Conservation (phyloP, 495 filamentous ascomycete species). For the Hypoxylon fuscum region DNA sequence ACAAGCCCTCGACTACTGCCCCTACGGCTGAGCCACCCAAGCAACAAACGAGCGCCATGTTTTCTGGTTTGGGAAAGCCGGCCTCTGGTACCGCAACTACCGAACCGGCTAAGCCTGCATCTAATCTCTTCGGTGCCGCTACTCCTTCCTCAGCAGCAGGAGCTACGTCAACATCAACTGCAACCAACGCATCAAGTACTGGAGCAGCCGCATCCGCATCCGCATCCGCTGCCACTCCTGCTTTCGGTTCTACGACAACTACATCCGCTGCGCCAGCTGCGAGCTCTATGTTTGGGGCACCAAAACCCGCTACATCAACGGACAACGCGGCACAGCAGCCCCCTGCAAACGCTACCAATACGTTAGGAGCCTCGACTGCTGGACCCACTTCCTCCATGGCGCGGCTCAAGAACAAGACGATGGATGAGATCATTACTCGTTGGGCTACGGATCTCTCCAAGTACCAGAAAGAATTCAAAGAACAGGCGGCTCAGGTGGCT, state of each 20-base stretch:
- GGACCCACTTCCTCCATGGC: slow-evolving; percentile 84
- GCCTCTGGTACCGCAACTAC: slow-evolving; percentile 21
- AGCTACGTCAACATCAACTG: too few species aligned
- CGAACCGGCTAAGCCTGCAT: slow-evolving; percentile 41
- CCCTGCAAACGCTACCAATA: slow-evolving; percentile 44
- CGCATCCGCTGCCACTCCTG: slow-evolving; percentile 17
- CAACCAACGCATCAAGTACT: slow-evolving; percentile 14
- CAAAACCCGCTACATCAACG: slow-evolving; percentile 36
- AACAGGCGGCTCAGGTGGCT: slow-evolving; percentile 85
- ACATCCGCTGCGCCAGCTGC: slow-evolving; percentile 21
- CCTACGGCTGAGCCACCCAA: slow-evolving; percentile 31
- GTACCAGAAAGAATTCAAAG: slow-evolving; percentile 94
- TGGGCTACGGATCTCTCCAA: slow-evolving; percentile 96
- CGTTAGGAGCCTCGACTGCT: slow-evolving; percentile 73
- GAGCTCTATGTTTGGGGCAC: slow-evolving; percentile 23
- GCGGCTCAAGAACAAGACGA: slow-evolving; percentile 95
- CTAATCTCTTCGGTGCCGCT: slow-evolving; percentile 44
- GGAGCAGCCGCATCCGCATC: slow-evolving; percentile 20
- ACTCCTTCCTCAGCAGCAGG: background rate
- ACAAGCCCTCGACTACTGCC: slow-evolving; percentile 31
- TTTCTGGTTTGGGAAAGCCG: slow-evolving; percentile 22
- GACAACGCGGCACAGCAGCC: slow-evolving; percentile 43
- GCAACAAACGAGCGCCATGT: slow-evolving; percentile 25
- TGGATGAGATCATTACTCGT: slow-evolving; percentile 99
- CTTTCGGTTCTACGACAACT: slow-evolving; percentile 23